phyloP scores from a whole-genome alignment of 2,329 filamentous ascomycete species.

The Penicillium verrucosum region DNA sequence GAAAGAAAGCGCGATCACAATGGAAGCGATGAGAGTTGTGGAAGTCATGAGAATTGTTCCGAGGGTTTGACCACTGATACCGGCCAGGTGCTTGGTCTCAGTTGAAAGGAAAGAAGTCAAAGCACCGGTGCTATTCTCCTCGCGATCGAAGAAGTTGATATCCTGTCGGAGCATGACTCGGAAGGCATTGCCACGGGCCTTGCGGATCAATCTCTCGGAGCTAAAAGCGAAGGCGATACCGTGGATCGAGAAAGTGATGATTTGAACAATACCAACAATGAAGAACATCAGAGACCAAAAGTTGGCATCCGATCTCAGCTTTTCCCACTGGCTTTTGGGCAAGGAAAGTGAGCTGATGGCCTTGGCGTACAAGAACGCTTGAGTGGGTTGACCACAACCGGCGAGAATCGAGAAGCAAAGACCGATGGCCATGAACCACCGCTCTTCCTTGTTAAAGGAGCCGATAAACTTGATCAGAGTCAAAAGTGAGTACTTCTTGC shows the following conservation, averaged over 20 bases:
- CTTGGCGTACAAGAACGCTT: conserved; percentile 84
- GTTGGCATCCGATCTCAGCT: conserved; percentile 67
- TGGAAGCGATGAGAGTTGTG: conserved; percentile 74
- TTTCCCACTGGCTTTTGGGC: conserved; percentile 49
- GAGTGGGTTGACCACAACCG: conserved; percentile 74
- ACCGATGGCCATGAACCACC: conserved; percentile 68
- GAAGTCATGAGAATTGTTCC: conserved; percentile 78
- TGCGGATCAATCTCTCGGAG: conserved; percentile 80
- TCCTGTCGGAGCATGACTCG: conserved; percentile 87
- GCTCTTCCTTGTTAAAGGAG: conserved; percentile 74
- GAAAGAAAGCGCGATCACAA: conserved; percentile 67
- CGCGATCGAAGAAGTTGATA: conserved; percentile 83
- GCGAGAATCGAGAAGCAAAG: conserved; percentile 71
- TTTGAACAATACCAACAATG: conserved; percentile 72
- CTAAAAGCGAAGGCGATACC: conserved; percentile 76
- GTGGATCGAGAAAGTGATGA: conserved; percentile 65
- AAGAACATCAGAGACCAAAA: conserved; percentile 91
- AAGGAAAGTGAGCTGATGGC: conserved; percentile 70
- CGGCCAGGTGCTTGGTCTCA: conserved; percentile 83
- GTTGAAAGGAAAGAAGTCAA: conserved; percentile 86
- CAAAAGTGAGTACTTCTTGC: conserved; percentile 64
- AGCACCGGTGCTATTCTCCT: conserved; percentile 84
- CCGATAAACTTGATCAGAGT: conserved; percentile 75
- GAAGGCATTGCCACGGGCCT: conserved; percentile 79
- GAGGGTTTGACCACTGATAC: conserved; percentile 81